A percentile compares a stretch with the other conserved stretches of the same genome.
Conservation (phyloP, 2,329 filamentous ascomycete genomes). For the Paraphoma sp. region DNA sequence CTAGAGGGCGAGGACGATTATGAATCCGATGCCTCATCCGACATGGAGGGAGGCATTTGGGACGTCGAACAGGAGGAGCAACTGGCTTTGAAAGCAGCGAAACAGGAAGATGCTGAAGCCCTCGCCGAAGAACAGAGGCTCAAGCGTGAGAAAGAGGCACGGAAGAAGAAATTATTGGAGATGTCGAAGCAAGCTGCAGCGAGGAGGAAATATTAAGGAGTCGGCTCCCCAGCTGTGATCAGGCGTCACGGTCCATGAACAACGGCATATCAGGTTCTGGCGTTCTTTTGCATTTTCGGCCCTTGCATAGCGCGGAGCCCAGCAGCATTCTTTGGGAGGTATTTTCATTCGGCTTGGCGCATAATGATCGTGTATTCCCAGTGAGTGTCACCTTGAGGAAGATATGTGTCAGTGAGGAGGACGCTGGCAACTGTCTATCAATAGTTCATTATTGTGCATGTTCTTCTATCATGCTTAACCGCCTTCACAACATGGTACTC, state of each 20-base stretch:
- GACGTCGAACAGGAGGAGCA: slow-evolving; percentile 77
- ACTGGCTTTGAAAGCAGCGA: slow-evolving; percentile 66
- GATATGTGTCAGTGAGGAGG: no score
- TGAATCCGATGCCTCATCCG: slow-evolving; percentile 71
- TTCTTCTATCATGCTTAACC: no score
- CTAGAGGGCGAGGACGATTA: slow-evolving; percentile 67
- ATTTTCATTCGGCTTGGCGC: slow-evolving; percentile 26
- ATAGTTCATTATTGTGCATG: no score
- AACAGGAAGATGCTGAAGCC: slow-evolving; percentile 71
- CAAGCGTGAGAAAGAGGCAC: slow-evolving; percentile 44
- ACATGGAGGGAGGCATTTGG: slow-evolving; percentile 79
- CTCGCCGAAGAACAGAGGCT: slow-evolving; percentile 60
- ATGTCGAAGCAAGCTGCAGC: slow-evolving; percentile 37
- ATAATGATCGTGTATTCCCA: slow-evolving; percentile 24
- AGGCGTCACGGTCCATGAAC: slow-evolving; percentile 36
- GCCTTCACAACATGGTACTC: no score
- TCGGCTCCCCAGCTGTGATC: slow-evolving; percentile 4
- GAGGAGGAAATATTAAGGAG: slow-evolving; percentile 38
- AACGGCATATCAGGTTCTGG: slow-evolving; percentile 37
- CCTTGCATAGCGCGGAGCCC: slow-evolving; percentile 42
- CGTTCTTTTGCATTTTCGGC: slow-evolving; percentile 32
- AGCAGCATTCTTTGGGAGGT: slow-evolving; percentile 14
- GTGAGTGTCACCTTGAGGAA: background rate
- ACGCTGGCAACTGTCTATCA: no score
- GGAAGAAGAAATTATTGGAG: slow-evolving; percentile 40